Percentiles rank a stretch among this genome's conserved stretches.
phyloP scores from a whole-genome alignment of 1,284 basidiomycete genomes.

The Rhodotorula sp. region DNA sequence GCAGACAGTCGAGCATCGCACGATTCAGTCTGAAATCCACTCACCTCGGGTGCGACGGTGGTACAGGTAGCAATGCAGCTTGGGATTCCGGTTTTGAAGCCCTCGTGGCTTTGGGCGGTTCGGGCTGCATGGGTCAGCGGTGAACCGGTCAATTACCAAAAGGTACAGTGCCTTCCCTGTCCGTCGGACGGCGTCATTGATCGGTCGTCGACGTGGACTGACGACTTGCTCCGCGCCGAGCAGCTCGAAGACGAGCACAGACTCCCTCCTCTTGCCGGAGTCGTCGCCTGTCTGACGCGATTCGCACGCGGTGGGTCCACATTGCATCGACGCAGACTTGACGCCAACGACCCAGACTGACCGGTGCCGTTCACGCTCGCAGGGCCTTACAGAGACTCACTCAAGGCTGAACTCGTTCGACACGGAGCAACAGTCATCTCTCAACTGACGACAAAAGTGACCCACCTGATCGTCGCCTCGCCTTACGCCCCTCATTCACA shows the following conservation, averaged over 20 bases:
- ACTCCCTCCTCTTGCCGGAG: constrained; percentile 64
- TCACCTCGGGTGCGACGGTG: background rate
- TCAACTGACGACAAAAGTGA: constrained; percentile 24
- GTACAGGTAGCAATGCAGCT: constrained; percentile 68
- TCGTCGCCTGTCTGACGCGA: constrained; percentile 62
- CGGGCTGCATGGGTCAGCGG: constrained; percentile 71
- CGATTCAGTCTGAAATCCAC: too few species aligned
- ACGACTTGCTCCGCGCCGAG: too few species aligned
- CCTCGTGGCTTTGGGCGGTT: constrained; percentile 68
- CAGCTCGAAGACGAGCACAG: constrained; percentile 61
- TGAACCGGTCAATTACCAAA: constrained; percentile 65
- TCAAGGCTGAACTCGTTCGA: constrained; percentile 4
- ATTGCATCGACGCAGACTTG: too few species aligned
- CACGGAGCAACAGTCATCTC: constrained; percentile 36
- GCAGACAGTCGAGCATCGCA: background rate
- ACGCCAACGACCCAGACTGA: too few species aligned
- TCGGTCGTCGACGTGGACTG: background rate
- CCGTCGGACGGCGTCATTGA: background rate
- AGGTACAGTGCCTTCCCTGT: constrained; percentile 50
- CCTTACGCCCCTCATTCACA: constrained; percentile 32
- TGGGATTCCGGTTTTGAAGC: constrained; percentile 68
- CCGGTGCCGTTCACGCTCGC: background rate
- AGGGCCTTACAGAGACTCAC: constrained; percentile 21
- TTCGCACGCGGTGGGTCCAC: constrained; percentile 26
- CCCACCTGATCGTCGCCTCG: constrained; percentile 44